Conservation (phyloP, 768 basidiomycete species). For the Mycena albidolilacea region DNA sequence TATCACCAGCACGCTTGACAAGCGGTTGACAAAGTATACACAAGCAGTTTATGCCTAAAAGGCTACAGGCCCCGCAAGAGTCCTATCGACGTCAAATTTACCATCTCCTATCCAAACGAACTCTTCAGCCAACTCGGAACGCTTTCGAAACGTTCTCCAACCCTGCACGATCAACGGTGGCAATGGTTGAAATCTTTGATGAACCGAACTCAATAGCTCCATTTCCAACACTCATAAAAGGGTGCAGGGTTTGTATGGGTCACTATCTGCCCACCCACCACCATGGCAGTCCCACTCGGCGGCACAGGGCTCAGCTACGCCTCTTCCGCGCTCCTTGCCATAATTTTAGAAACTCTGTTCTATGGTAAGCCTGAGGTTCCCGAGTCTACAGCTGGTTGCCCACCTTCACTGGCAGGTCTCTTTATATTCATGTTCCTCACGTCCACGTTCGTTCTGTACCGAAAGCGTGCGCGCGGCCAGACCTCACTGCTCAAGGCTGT, state of each 20-base stretch:
- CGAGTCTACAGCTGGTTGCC: background rate
- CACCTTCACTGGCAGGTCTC: background rate
- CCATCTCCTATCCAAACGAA: too few species aligned
- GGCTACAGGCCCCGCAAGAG: too few species aligned
- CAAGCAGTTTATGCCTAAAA: too few species aligned
- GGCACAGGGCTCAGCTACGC: constrained; percentile 23
- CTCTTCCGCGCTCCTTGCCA: constrained; percentile 14
- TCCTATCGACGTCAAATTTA: too few species aligned
- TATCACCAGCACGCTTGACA: too few species aligned
- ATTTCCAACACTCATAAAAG: background rate
- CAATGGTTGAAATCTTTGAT: background rate
- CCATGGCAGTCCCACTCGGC: constrained; percentile 24
- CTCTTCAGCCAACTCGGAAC: too few species aligned
- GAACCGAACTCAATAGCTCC: background rate
- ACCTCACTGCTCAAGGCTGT: background rate
- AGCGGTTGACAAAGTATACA: too few species aligned
- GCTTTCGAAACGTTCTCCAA: too few species aligned
- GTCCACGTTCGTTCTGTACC: constrained; percentile 25
- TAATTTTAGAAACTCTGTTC: constrained; percentile 14
- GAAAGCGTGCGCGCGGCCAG: background rate
- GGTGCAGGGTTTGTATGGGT: too few species aligned
- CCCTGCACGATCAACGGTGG: too few species aligned
- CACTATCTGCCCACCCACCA: background rate
- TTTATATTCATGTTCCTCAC: constrained; percentile 29
- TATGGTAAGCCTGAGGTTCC: background rate